Evolutionary conservation across 148 eudicot species (phyloP).

Genomic region (Rhododendron kiyosumense): DNA sequence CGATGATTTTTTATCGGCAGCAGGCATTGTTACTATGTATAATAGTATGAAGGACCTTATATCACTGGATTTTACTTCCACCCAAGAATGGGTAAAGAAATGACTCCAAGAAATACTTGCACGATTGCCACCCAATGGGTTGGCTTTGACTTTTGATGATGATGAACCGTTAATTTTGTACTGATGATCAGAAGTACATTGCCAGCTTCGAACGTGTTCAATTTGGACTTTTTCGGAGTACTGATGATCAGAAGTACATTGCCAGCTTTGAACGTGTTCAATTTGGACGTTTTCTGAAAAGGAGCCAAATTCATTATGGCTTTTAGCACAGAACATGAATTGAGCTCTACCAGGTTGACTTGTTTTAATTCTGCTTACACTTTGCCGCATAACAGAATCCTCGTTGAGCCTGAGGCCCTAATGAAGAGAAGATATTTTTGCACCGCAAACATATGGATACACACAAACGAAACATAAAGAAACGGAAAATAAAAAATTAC

Average conservation of each 20-base stretch:
- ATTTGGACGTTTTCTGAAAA: not conserved
- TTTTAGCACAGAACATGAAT: not conserved
- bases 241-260: not conserved
- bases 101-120: not conserved
- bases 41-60: not conserved
- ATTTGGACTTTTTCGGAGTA: not conserved
- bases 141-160: no score
- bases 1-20: not conserved
- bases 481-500: no score
- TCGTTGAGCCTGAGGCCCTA: no score
- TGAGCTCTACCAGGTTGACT: not conserved
- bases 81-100: not conserved
- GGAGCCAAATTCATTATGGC: not conserved
- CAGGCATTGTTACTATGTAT: not conserved
- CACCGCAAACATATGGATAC: not conserved
- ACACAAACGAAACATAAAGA: not conserved
- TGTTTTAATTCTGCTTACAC: not conserved
- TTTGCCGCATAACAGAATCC: not conserved
- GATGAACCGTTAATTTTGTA: no score
- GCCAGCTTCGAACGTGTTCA: not conserved
- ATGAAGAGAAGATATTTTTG: not conserved
- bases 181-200: not conserved
- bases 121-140: not conserved
- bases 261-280: not conserved
- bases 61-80: not conserved